Conservation (phyloP, 2,329 filamentous ascomycete genomes). For the Nemania sp. region DNA sequence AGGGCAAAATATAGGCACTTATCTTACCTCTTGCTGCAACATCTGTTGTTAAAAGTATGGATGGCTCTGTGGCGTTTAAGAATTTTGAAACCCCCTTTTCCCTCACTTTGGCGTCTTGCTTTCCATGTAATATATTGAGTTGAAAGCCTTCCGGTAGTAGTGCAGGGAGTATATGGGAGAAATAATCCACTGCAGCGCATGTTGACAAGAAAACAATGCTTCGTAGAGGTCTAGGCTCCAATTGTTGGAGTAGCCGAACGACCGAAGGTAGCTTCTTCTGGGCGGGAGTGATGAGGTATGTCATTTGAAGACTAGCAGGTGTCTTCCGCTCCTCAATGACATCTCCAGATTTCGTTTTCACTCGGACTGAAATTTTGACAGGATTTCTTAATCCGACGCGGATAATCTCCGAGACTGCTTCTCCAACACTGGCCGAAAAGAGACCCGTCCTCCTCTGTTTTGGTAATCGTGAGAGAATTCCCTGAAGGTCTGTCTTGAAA, state of each 20-base stretch:
- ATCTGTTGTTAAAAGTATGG: constrained; percentile 91
- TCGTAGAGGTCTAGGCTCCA: constrained; percentile 82
- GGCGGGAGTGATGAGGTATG: constrained; percentile 80
- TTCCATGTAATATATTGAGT: constrained; percentile 88
- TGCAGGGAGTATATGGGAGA: constrained; percentile 80
- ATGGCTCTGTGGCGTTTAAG: constrained; percentile 77
- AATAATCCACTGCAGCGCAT: constrained; percentile 95
- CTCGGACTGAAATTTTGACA: constrained; percentile 93
- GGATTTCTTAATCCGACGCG: constrained; percentile 89
- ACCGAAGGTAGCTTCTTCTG: constrained; percentile 84
- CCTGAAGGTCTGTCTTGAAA: constrained; percentile 91
- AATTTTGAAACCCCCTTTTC: constrained; percentile 90
- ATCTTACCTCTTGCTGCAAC: constrained; percentile 78
- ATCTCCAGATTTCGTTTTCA: constrained; percentile 78
- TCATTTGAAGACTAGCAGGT: constrained; percentile 92
- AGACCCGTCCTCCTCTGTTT: constrained; percentile 94
- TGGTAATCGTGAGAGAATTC: constrained; percentile 83
- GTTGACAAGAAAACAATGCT: constrained; percentile 94
- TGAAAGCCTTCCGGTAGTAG: constrained; percentile 76
- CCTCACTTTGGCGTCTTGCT: constrained; percentile 87
- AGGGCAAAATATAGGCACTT: neutral
- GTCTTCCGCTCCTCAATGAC: constrained; percentile 83
- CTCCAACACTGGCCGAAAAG: constrained; percentile 95
- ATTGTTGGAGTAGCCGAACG: constrained; percentile 73
- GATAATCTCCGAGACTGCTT: constrained; percentile 93